phyloP scores from a whole-genome alignment of 192 early-diverging fungal genomes.

The Gamsiella multidivaricata region DNA sequence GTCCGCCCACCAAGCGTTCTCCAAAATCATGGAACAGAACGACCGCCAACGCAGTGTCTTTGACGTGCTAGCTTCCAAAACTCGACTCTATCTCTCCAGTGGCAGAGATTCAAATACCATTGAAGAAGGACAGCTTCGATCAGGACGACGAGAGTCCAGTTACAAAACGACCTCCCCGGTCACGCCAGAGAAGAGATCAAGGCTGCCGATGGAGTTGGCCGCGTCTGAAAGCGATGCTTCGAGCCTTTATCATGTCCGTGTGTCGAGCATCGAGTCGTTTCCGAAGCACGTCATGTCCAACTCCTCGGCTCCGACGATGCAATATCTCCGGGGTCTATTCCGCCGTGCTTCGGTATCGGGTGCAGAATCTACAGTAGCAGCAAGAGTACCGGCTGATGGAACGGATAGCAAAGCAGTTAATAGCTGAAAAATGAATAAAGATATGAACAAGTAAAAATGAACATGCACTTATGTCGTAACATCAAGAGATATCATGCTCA shows the following conservation, averaged over 20 bases:
- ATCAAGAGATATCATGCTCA: too few relatives aligned
- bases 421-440: too few relatives aligned
- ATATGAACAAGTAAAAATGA: too few relatives aligned
- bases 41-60: conserved; percentile 6
- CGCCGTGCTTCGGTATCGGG: too few relatives aligned
- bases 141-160: too few relatives aligned
- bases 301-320: not conserved
- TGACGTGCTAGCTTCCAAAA: not conserved
- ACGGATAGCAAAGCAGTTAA: too few relatives aligned
- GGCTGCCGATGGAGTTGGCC: not conserved
- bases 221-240: not conserved
- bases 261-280: conserved; percentile 20
- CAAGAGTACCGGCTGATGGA: too few relatives aligned
- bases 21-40: conserved; percentile 20
- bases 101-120: not conserved
- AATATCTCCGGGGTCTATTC: not conserved
- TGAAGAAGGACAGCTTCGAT: too few relatives aligned
- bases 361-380: too few relatives aligned
- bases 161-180: too few relatives aligned
- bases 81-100: not conserved
- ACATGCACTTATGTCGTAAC: too few relatives aligned
- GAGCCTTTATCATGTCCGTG: not conserved
- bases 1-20: conserved; percentile 12
- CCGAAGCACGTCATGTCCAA: not conserved
- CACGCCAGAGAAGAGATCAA: too few relatives aligned